Evolutionary conservation across 805 yeast genomes (phyloP), one percentile per base, ranked within the genome.

Genomic region (Millerozyma miso): DNA sequence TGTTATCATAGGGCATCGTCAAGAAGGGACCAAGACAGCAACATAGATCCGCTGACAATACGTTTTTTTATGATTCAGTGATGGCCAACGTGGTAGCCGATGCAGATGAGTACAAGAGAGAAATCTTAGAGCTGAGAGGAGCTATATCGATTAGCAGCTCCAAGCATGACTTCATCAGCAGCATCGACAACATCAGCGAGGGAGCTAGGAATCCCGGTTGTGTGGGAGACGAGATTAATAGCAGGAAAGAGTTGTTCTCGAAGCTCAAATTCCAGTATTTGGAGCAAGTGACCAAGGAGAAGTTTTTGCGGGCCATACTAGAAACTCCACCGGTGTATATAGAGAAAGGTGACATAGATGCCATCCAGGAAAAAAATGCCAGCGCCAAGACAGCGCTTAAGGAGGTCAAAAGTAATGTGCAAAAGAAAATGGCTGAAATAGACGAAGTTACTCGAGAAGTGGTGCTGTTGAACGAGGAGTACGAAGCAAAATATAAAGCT

Each of bases 221-320:
- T 1, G 48, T 71, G 3, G 58, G 60, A 16, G 67, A 63, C 1
- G 69, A 71, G n/a, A 56, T 73, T 6, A 43, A 54, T 14, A 51
- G 56, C 34, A 68, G 68, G 43, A 65, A 67, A 44, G 70, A 70
- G 47, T 54, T 73, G 19, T 76, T 77, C 45, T 72, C 76, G 14
- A 73, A 81, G 44, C 63, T 83, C 34, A 80, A 81, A 51, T 81
- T 81, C 47, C 74, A 81, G 43, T 85, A 80, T 54, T 57, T 83
- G 34, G 91, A 85, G 56, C 85, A 83, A 52, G 89, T 83, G 48
- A 74, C 88, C 3, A 77, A 85, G 47, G 86, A 83, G 49, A 75
- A 77, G 57, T 84, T 85, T 58, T 62, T 85, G 31, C 62, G 85
- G 31, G 64, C 68, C 19, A 62, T 84, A 7, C 63, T 79, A 10